Evolutionary conservation across 1,139 yeast genomes (phyloP), one percentile per base, ranked within the genome.

Genomic region (Eremothecium coryli): DNA sequence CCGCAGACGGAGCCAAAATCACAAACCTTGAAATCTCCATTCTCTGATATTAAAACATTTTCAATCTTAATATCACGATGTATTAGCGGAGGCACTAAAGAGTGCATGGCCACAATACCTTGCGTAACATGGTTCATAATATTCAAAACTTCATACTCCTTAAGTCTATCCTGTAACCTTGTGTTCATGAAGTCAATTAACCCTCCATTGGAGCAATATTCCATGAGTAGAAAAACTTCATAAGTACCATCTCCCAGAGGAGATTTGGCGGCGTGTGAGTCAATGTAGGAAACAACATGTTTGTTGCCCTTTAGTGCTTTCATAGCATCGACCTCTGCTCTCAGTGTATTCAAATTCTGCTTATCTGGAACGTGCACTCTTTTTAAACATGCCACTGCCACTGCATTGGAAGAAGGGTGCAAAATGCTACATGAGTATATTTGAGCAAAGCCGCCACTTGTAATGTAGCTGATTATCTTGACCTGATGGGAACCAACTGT

Each of bases 61-160:
- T 81, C 93, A 44, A 81, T 80, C 58, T 81, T 82, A 41, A 82
- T 72, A 57, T 82, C 93, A 38, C 90, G 63, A 54, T 82, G 93
- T 31, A 81, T 66, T 52, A 81, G 58, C 4, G 68, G 67, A 8
- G 67, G 68, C 33, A 69, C 64, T 39, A 71, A 47, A 16, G 68
- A 66, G 56, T 82, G 93, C 88, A 81, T 78, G 41, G 76, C 80
- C 28, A 73, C 77, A 20, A 81, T 68, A 11, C 82, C 93, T 40
- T 74, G 64, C 4, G 76, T 62, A 6, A 80, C 72, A 46, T 81
- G 86, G 34, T 66, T 63, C 79, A 79, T 71, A 26, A 81, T 80
- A 45, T 66, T 70, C 39, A 79, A 56, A 16, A 82, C 74, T 49
- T 81, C 86, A 4, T 58, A 56, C 45, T 77, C 84, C 3, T 68